These are phyloP conservation scores for Didymellaceae sp. DNA, from an alignment of 2,329 filamentous ascomycete species.

Conservation along the genomic window DNA sequence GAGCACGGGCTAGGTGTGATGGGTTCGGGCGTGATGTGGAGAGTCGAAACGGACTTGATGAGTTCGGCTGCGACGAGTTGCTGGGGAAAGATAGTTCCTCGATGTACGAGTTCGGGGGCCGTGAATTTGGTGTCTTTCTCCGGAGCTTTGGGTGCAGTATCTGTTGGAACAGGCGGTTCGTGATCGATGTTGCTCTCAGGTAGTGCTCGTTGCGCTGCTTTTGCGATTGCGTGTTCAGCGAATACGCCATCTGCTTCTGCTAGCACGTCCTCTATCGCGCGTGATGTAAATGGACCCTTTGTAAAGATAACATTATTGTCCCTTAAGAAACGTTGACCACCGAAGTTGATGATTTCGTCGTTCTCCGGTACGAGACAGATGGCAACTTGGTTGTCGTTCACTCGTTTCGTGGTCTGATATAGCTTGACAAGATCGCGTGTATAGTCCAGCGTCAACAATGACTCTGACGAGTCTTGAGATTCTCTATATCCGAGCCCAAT, in stretches of 20 bases:
- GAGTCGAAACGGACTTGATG: constrained; percentile 18
- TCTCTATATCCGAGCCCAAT: constrained; percentile 19
- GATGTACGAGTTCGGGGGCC: background rate
- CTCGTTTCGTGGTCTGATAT: constrained; percentile 16
- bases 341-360: constrained; percentile 25
- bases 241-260: constrained; percentile 21
- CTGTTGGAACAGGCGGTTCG: background rate
- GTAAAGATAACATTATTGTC: constrained; percentile 34
- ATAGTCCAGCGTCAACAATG: constrained; percentile 37
- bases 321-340: constrained; percentile 16
- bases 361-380: constrained; percentile 41
- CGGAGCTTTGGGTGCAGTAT: background rate
- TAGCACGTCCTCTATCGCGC: constrained; percentile 23
- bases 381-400: constrained; percentile 27
- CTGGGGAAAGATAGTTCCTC: constrained; percentile 14
- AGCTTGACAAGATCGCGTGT: constrained; percentile 27
- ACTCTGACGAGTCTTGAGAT: constrained; percentile 13
- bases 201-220: background rate
- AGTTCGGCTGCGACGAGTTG: constrained; percentile 17
- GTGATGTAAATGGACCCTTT: constrained; percentile 37
- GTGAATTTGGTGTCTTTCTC: background rate
- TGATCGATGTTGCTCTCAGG: constrained; percentile 2
- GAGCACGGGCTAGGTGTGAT: background rate
- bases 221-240: constrained; percentile 9
- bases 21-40: constrained; percentile 3